These are phyloP conservation scores for Musa itinerans DNA, from an alignment of 176 grass and related monocot species.

Conservation along the genomic window DNA sequence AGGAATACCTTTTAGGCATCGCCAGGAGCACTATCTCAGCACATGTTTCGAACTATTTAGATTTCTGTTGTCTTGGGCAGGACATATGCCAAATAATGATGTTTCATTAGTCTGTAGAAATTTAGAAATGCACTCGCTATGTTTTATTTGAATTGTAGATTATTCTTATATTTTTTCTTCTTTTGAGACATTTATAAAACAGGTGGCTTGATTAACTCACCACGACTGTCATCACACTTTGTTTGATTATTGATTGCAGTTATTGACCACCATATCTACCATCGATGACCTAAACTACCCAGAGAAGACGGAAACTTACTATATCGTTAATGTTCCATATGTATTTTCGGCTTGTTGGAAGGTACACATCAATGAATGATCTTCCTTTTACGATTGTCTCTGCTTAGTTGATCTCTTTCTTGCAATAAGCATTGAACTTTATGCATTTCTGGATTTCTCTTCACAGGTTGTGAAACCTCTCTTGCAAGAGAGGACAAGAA, in stretches of 20 bases:
- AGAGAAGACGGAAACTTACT: conserved; percentile 79
- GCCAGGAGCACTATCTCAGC: too few species aligned
- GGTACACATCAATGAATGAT: conserved; percentile 16
- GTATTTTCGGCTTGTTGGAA: conserved; percentile 98
- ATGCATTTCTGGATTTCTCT: conserved; percentile 1
- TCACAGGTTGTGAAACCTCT: conserved; percentile 82
- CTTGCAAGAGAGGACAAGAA: conserved; percentile 83
- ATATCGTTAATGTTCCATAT: conserved; percentile 85
- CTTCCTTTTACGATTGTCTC: not conserved
- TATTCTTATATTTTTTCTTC: too few species aligned
- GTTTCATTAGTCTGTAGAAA: too few species aligned
- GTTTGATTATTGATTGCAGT: conserved; percentile 29
- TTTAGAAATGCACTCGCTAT: too few species aligned
- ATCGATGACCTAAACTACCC: conserved; percentile 95
- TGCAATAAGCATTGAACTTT: not conserved
- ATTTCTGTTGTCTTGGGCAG: too few species aligned
- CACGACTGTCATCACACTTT: not conserved
- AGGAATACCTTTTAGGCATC: not conserved
- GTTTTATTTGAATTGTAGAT: too few species aligned
- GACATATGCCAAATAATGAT: too few species aligned
- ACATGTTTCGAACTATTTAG: too few species aligned
- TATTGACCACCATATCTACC: conserved; percentile 76
- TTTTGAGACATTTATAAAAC: not conserved
- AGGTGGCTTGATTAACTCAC: not conserved
- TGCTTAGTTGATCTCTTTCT: not conserved